phyloP scores from a whole-genome alignment of 768 basidiomycete genomes.

The Collybiopsis confluens region DNA sequence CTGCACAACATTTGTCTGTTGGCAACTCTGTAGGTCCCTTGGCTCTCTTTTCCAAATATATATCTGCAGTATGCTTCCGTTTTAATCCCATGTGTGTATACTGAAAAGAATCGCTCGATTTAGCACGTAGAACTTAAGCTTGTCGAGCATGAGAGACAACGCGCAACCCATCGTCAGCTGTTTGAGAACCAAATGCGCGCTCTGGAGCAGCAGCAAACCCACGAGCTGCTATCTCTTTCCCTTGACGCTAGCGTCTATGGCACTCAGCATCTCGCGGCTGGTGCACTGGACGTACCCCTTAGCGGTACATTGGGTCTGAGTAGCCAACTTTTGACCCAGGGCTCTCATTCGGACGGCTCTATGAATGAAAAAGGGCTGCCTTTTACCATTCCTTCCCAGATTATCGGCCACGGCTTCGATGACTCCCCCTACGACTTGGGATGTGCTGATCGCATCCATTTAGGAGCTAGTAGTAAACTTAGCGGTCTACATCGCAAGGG shows the following conservation, averaged over 20 bases:
- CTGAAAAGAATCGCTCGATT: too few species aligned
- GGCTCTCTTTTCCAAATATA: too few species aligned
- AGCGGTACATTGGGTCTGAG: slow-evolving; percentile 56
- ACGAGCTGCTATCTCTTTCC: slow-evolving; percentile 76
- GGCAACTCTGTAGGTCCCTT: slow-evolving; percentile 80
- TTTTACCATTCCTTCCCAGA: slow-evolving; percentile 61
- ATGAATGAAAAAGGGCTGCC: slow-evolving; percentile 62
- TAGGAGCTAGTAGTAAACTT: slow-evolving; percentile 69
- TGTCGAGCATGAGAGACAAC: slow-evolving; percentile 88
- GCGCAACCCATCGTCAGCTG: slow-evolving; percentile 76
- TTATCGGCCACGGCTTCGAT: slow-evolving; percentile 51
- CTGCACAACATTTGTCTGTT: slow-evolving; percentile 45
- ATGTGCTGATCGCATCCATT: slow-evolving; percentile 45
- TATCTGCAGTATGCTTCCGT: slow-evolving; percentile 65
- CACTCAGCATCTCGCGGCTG: slow-evolving; percentile 77
- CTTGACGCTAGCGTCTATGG: slow-evolving; percentile 49
- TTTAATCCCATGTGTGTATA: neutral
- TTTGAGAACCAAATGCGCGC: slow-evolving; percentile 97
- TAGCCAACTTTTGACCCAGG: slow-evolving; percentile 55
- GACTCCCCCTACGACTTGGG: slow-evolving; percentile 74
- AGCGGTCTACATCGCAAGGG: slow-evolving; percentile 91
- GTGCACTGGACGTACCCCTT: slow-evolving; percentile 73
- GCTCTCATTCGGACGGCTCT: slow-evolving; percentile 42
- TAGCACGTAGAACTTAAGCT: slow-evolving; percentile 90
- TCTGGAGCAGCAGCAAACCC: slow-evolving; percentile 87